These are phyloP conservation scores for Gracilaria gracilis DNA, from an alignment of 23 red algal species.

Conservation along the genomic window DNA sequence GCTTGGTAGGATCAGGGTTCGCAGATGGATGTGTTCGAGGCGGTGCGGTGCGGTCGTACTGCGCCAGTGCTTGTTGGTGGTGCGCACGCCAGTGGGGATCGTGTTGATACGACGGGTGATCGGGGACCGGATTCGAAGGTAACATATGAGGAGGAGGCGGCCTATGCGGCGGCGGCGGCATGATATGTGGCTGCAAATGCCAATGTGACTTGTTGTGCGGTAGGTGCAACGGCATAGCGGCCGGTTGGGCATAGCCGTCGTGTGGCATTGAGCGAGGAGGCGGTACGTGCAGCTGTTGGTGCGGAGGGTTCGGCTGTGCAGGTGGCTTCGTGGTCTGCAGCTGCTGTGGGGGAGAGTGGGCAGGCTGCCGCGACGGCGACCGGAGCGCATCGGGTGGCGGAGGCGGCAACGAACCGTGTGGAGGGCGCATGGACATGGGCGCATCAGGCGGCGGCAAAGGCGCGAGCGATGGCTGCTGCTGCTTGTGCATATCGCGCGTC, in stretches of 20 bases:
- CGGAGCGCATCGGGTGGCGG: background rate
- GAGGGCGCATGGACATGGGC: background rate
- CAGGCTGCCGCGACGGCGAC: conserved; percentile 11
- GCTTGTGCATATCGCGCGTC: background rate
- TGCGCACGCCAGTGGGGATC: conserved; percentile 20
- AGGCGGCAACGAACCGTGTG: conserved; percentile 7
- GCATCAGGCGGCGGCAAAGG: background rate
- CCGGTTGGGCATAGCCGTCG: background rate
- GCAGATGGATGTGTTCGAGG: conserved; percentile 20
- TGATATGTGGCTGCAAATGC: conserved; percentile 22
- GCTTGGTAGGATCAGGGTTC: background rate
- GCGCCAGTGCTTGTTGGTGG: background rate
- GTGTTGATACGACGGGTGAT: conserved; percentile 29
- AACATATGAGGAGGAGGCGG: conserved; percentile 3
- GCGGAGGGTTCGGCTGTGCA: conserved; percentile 6
- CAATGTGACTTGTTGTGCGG: conserved; percentile 20
- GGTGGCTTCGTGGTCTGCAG: background rate
- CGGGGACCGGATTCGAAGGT: background rate
- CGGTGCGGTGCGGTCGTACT: background rate
- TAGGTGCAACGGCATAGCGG: background rate
- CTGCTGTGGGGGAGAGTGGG: background rate
- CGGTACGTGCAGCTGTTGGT: conserved; percentile 1
- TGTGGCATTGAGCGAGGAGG: conserved; percentile 4
- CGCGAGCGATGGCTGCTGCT: background rate
- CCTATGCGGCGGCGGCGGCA: conserved; percentile 1